Conservation (phyloP, 164 flowering plant genomes). For the Saururus chinensis region DNA sequence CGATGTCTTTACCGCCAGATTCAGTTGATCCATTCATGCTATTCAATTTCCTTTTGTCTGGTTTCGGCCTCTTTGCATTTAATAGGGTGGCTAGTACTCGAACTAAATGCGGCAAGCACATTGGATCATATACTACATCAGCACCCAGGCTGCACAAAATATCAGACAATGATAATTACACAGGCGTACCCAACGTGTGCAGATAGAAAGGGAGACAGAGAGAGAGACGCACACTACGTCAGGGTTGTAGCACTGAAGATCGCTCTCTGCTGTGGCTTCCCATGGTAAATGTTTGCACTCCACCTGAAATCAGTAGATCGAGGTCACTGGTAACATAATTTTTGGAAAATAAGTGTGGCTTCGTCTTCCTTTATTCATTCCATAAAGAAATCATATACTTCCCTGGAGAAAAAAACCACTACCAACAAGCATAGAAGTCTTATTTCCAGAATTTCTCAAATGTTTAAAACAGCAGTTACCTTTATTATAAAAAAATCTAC, state of each 20-base stretch:
- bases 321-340: not conserved
- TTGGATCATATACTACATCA: slow-evolving; percentile 83
- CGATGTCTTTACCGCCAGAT: no score
- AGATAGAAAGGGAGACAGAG: not conserved
- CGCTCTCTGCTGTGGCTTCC: slow-evolving; percentile 64
- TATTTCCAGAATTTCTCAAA: not conserved
- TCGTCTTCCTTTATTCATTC: no score
- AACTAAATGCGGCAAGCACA: slow-evolving; percentile 73
- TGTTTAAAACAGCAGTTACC: not conserved
- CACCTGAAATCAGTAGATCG: slow-evolving; percentile 31
- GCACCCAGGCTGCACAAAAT: slow-evolving; percentile 67
- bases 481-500: no score
- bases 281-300: slow-evolving; percentile 59
- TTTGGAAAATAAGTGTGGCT: not conserved
- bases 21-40: not conserved
- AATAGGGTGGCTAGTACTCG: slow-evolving; percentile 44
- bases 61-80: slow-evolving; percentile 12
- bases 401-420: no score
- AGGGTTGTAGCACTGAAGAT: slow-evolving; percentile 38
- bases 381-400: no score
- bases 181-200: not conserved
- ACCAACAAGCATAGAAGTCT: not conserved
- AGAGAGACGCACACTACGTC: slow-evolving; percentile 60
- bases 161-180: slow-evolving; percentile 5
- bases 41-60: not conserved